Evolutionary conservation across 2,329 filamentous ascomycete genomes (phyloP), one percentile per base, ranked within the genome.

Genomic region (Pestalotiopsis sp.): DNA sequence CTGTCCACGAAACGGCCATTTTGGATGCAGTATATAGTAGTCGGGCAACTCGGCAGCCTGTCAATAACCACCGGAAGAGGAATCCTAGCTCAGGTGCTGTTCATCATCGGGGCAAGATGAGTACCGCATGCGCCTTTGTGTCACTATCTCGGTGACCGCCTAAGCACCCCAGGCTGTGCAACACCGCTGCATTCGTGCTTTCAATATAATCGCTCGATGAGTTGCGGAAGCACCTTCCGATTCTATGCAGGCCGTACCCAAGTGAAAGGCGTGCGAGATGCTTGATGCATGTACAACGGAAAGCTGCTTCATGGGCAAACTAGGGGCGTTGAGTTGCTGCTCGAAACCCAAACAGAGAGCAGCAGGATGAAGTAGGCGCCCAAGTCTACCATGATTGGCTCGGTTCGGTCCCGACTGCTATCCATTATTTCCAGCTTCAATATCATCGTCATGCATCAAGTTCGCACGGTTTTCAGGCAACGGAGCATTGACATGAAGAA

Each of bases 21-120:
- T 20, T 9, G 20, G 7, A 52, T 52, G 45, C n/a, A 17, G 45
- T 52, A 58, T 52, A 58, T 58, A 66, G 20, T 36, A 59, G 52
- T 31, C 49, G 64, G 64, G 64, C 64, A 66, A 58, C 64, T 12
- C 25, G 13, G 20, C 27, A 52, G 38, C 38, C 62, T 23, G 62
- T 49, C 62, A 20, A 58, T 20, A 12, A 13, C 49, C 17, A 49
- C 23, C 38, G 13, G 11, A 23, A 52, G 41, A 38, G 11, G 25
- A 38, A 66, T 23, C 49, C 64, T 27, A n/a, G 49, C 45, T n/a
- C 49, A 12, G 17, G 45, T n/a, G 45, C 17, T 52, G 45, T n/a
- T 5, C 17, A 52, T n/a, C 7, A 52, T 52, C 14, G 49, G 49
- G 17, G 38, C 20, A 52, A 66, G 13, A n/a, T 58, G 23, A 23